These are phyloP conservation scores for Naganishia sp. DNA, from an alignment of 1,284 basidiomycete species.

Conservation along the genomic window DNA sequence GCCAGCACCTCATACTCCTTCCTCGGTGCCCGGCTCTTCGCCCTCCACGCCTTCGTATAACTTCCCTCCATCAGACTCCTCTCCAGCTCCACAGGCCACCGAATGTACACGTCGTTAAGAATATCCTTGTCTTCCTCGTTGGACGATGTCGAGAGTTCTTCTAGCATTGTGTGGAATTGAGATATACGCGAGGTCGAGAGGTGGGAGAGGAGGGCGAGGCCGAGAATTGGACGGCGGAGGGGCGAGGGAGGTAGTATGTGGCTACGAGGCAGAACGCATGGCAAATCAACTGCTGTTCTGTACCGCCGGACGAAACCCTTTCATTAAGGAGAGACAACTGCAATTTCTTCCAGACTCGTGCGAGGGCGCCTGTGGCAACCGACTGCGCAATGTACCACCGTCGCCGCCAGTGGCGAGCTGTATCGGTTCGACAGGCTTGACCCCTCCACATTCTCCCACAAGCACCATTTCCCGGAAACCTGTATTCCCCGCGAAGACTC, in stretches of 20 bases:
- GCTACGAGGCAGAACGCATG: slow-evolving; percentile 52
- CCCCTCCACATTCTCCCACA: not conserved
- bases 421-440: not conserved
- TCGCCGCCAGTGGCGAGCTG: not conserved
- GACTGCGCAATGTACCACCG: not conserved
- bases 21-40: slow-evolving; percentile 70
- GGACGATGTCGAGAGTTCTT: slow-evolving; percentile 70
- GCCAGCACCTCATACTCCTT: slow-evolving; percentile 52
- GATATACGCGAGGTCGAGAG: slow-evolving; percentile 95
- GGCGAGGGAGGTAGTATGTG: slow-evolving; percentile 74
- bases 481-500: slow-evolving; percentile 33
- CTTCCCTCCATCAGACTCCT: slow-evolving; percentile 98
- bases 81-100: slow-evolving; percentile 86
- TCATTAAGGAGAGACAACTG: too few relatives aligned
- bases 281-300: not conserved
- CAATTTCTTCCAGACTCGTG: too few relatives aligned
- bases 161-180: slow-evolving; percentile 98
- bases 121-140: slow-evolving; percentile 60
- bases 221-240: slow-evolving; percentile 83
- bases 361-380: too few relatives aligned
- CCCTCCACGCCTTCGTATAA: slow-evolving; percentile 97
- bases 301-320: not conserved
- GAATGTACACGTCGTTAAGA: slow-evolving; percentile 73
- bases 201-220: slow-evolving; percentile 89
- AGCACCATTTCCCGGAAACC: too few relatives aligned